phyloP scores from a whole-genome alignment of 108 stramenopile species.

The Nannochloropsis gaditana region DNA sequence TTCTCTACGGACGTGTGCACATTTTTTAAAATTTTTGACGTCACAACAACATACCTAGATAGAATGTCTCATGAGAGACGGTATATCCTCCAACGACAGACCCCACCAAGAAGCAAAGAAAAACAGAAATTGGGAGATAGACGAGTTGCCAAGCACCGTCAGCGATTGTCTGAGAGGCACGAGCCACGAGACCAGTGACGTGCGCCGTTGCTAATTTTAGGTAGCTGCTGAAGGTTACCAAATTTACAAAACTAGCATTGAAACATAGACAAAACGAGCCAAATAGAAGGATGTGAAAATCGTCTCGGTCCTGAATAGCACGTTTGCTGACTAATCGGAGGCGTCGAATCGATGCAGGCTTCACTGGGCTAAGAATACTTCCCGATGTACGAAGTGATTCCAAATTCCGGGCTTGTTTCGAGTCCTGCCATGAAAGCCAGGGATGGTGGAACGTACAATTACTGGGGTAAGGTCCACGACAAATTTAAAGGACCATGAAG shows the following conservation, averaged over 20 bases:
- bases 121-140: neutral
- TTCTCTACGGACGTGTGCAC: no score
- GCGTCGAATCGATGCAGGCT: no score
- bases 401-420: no score
- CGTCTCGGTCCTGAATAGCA: neutral
- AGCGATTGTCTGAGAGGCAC: neutral
- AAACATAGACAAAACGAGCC: neutral
- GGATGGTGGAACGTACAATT: no score
- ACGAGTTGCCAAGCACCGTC: neutral
- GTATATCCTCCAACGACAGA: neutral
- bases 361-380: no score
- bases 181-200: neutral
- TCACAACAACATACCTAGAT: neutral
- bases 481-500: no score
- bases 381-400: no score
- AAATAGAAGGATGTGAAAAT: neutral
- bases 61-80: neutral
- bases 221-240: neutral
- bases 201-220: neutral
- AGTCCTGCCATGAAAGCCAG: no score
- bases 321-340: neutral
- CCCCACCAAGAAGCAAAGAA: conserved; percentile 11
- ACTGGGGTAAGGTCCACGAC: no score
- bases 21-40: no score
- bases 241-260: neutral